A percentile compares a stretch with the other conserved stretches of the same genome.
phyloP scores from a whole-genome alignment of 306 rosid species.

The Malus domestica region ASM211411v1 NC_041805.1:1451001-1451500 shows the following conservation, averaged over 20 bases:
- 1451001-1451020: conserved; percentile 9
- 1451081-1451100: conserved; percentile 1
- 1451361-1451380: conserved; percentile 76
- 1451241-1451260: neutral
- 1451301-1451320: conserved; percentile 79
- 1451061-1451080: neutral
- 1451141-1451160: conserved; percentile 95
- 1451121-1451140: conserved; percentile 50
- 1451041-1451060: neutral
- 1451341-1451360: conserved; percentile 87
- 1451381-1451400: conserved; percentile 72
- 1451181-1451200: conserved; percentile 68
- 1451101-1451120: conserved; percentile 17
- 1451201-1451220: conserved; percentile 64
- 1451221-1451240: conserved; percentile 54
- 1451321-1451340: conserved; percentile 63
- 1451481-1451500: conserved; percentile 50
- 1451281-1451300: conserved; percentile 16
- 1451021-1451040: neutral
- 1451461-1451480: conserved; percentile 59
- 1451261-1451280: neutral
- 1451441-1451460: conserved; percentile 52
- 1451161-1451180: conserved; percentile 55
- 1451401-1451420: conserved; percentile 69
- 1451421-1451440: conserved; percentile 62